phyloP scores from a whole-genome alignment of 2,329 filamentous ascomycete species.

The Penicillium sclerotigenum region DNA sequence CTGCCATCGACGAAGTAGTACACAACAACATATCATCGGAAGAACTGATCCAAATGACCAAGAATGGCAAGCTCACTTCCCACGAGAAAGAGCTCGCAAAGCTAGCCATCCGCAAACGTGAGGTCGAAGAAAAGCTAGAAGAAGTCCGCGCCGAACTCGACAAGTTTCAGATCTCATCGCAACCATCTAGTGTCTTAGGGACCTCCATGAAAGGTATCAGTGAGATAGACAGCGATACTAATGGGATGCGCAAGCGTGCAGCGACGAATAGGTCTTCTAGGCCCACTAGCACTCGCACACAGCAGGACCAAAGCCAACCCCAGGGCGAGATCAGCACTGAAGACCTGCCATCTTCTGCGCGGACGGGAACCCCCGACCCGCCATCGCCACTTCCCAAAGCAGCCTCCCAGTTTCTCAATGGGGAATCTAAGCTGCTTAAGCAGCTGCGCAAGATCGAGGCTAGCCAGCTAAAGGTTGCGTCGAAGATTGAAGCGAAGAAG shows the following conservation, averaged over 20 bases:
- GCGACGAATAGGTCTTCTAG: conserved; percentile 19
- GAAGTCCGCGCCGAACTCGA: conserved; percentile 35
- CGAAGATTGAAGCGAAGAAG: conserved; percentile 39
- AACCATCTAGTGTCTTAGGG: background rate
- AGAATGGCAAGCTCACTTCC: conserved; percentile 33
- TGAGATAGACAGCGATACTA: conserved; percentile 20
- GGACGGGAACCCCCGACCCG: conserved; percentile 11
- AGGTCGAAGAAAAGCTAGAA: conserved; percentile 39
- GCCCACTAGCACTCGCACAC: conserved; percentile 10
- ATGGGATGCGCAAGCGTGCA: conserved; percentile 18
- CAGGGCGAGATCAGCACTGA: conserved; percentile 13
- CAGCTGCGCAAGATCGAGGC: conserved; percentile 44
- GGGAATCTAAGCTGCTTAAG: conserved; percentile 37
- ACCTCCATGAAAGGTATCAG: conserved; percentile 10
- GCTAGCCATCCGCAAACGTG: conserved; percentile 40
- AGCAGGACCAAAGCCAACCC: conserved; percentile 17
- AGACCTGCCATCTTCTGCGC: conserved; percentile 6
- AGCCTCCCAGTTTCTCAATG: conserved; percentile 28
- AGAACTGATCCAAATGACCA: conserved; percentile 28
- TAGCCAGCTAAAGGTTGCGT: conserved; percentile 40
- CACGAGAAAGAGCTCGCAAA: conserved; percentile 46
- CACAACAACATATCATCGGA: conserved; percentile 21
- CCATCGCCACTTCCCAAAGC: conserved; percentile 31
- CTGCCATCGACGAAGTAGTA: conserved; percentile 17
- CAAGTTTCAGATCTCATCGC: conserved; percentile 22